phyloP scores from a whole-genome alignment of 2,329 filamentous ascomycete species.

The Fusarium aywerte region DNA sequence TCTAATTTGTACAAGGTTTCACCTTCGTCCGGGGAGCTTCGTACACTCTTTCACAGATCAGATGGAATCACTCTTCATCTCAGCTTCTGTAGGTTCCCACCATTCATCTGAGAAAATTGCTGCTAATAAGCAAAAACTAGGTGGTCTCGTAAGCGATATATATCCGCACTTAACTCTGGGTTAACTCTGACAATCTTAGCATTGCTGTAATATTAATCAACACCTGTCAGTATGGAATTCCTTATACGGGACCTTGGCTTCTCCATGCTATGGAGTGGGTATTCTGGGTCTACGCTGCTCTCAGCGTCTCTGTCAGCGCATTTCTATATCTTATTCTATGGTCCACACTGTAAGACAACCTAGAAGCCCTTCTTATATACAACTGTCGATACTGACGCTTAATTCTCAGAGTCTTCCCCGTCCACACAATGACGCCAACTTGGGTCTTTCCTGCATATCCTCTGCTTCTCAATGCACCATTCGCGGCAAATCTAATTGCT shows the following conservation, averaged over 20 bases:
- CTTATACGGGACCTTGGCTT: slow-evolving; percentile 71
- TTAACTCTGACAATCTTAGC: slow-evolving; percentile 53
- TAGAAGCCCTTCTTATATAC: neutral
- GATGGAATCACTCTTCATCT: slow-evolving; percentile 81
- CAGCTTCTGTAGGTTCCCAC: slow-evolving; percentile 63
- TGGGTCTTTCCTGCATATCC: slow-evolving; percentile 92
- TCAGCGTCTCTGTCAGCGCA: slow-evolving; percentile 75
- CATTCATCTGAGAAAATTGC: slow-evolving; percentile 9
- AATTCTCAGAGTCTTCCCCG: slow-evolving; percentile 63
- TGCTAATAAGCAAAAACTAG: slow-evolving; percentile 42
- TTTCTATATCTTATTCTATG: slow-evolving; percentile 80
- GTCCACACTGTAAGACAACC: slow-evolving; percentile 62
- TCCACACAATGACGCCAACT: slow-evolving; percentile 85
- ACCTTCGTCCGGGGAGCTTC: slow-evolving; percentile 75
- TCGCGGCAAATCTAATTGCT: slow-evolving; percentile 69
- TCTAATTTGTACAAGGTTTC: slow-evolving; percentile 75
- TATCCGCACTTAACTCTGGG: neutral
- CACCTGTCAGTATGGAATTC: slow-evolving; percentile 78
- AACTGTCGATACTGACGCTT: neutral
- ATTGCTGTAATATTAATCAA: slow-evolving; percentile 82
- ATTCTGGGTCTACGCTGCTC: slow-evolving; percentile 78
- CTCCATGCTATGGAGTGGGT: slow-evolving; percentile 68
- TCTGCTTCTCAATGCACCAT: slow-evolving; percentile 78
- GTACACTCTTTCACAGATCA: slow-evolving; percentile 78
- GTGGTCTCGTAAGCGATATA: slow-evolving; percentile 55